These are phyloP conservation scores for Stephania yunnanensis DNA, from an alignment of 164 flowering plant genomes.

Conservation along the genomic window DNA sequence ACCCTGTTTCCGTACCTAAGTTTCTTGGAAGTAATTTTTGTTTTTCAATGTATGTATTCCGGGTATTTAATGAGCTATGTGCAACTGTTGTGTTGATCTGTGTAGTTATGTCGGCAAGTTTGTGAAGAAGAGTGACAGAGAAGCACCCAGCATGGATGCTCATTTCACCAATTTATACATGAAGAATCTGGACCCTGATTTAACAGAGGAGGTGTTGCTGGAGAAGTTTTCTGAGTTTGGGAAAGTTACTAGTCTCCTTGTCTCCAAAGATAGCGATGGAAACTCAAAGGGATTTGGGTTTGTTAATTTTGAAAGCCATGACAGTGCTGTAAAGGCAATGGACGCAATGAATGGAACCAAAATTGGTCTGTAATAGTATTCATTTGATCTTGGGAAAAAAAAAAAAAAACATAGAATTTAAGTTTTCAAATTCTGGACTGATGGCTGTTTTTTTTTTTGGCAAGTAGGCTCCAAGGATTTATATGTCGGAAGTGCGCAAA, in stretches of 20 bases:
- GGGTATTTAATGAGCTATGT: too few relatives aligned
- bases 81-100: not conserved
- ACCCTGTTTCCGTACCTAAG: constrained; percentile 6
- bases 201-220: constrained; percentile 32
- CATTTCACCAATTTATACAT: constrained; percentile 38
- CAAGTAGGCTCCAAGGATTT: constrained; percentile 34
- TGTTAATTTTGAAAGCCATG: constrained; percentile 33
- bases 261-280: constrained; percentile 37
- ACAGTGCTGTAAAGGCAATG: constrained; percentile 37
- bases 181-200: constrained; percentile 31
- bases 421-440: not conserved
- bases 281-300: constrained; percentile 51
- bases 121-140: constrained; percentile 48
- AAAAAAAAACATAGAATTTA: not conserved
- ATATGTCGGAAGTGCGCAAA: constrained; percentile 41
- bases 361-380: constrained; percentile 23
- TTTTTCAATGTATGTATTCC: not conserved
- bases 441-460: not conserved
- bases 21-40: not conserved
- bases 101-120: constrained; percentile 62
- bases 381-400: not conserved
- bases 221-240: constrained; percentile 38
- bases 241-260: constrained; percentile 21
- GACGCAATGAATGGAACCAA: constrained; percentile 38
- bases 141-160: not conserved